These are phyloP conservation scores for Isatis tinctoria DNA, from an alignment of 345 rosid genomes.

Conservation along the genomic window DNA sequence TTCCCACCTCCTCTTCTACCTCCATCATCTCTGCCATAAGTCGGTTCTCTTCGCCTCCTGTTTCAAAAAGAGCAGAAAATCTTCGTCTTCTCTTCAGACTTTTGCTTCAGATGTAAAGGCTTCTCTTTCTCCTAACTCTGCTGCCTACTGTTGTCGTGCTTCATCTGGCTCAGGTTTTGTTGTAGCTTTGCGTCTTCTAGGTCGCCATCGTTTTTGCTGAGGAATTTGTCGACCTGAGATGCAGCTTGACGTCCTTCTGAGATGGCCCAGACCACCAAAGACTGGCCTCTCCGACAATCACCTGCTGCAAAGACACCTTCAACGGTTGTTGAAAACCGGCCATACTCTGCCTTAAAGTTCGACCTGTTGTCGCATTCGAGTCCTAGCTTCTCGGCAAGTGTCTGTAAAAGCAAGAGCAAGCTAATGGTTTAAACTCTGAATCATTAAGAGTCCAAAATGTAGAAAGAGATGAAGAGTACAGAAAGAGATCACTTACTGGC, in stretches of 20 bases:
- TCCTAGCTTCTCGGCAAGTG: constrained; percentile 77
- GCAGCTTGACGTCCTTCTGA: constrained; percentile 98
- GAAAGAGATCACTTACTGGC: constrained; percentile 43
- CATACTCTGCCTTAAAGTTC: constrained; percentile 91
- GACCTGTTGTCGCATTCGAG: constrained; percentile 79
- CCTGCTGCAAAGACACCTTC: constrained; percentile 97
- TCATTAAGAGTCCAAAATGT: neutral
- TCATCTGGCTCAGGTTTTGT: constrained; percentile 34
- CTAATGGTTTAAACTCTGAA: neutral
- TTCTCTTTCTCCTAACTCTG: neutral
- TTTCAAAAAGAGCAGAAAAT: neutral
- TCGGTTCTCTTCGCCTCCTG: neutral
- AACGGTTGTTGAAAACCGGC: constrained; percentile 73
- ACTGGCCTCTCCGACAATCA: constrained; percentile 95
- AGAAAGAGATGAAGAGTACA: neutral
- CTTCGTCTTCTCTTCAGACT: neutral
- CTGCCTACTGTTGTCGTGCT: constrained; percentile 7
- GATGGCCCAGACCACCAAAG: constrained; percentile 98
- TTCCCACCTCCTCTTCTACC: neutral
- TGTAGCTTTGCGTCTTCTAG: constrained; percentile 17
- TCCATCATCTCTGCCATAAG: constrained; percentile 2
- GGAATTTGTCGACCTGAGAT: constrained; percentile 73
- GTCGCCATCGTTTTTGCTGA: constrained; percentile 36
- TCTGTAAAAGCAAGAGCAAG: constrained; percentile 10
- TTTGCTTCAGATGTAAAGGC: constrained; percentile 18